A percentile compares a stretch with the other conserved stretches of the same genome.
These are phyloP conservation scores for Pythium grandisporangium DNA, from an alignment of 352 stramenopile genomes.

Conservation along the genomic window DNA sequence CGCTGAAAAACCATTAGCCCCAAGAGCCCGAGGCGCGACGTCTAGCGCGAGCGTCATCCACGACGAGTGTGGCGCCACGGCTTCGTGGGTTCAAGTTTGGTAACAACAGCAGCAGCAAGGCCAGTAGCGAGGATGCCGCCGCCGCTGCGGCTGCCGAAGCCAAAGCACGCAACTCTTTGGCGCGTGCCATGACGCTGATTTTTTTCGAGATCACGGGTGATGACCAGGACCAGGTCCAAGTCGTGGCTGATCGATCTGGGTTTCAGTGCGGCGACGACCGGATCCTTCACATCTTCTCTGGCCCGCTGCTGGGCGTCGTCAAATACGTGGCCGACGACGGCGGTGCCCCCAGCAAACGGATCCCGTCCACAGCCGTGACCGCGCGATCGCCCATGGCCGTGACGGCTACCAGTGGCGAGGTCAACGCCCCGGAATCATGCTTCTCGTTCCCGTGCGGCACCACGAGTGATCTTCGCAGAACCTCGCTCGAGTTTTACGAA, in stretches of 20 bases:
- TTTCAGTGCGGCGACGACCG: constrained; percentile 40
- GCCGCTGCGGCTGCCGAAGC: constrained; percentile 12
- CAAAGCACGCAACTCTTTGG: constrained; percentile 21
- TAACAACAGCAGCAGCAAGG: constrained; percentile 21
- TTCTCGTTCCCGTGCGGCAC: constrained; percentile 8
- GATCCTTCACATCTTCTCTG: constrained; percentile 61
- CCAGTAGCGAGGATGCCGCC: constrained; percentile 18
- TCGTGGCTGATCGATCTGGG: too few species aligned
- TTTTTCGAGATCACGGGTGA: constrained; percentile 26
- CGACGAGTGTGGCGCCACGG: constrained; percentile 22
- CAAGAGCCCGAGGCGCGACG: constrained; percentile 41
- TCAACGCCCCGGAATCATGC: constrained; percentile 15
- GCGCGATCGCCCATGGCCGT: too few species aligned
- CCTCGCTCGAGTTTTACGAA: constrained; percentile 67
- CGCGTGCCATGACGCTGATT: constrained; percentile 25
- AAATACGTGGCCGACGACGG: constrained; percentile 29
- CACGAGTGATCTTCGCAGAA: constrained; percentile 39
- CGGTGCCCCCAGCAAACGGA: constrained; percentile 28
- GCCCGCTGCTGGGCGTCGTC: constrained; percentile 53
- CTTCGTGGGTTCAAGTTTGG: constrained; percentile 67
- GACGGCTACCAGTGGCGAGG: constrained; percentile 20
- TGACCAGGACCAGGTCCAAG: constrained; percentile 36
- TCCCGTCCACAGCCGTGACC: constrained; percentile 50
- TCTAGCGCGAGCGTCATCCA: constrained; percentile 20
- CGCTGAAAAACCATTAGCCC: too few species aligned